These are phyloP conservation scores for Ploettnerulaceae sp. DNA, from an alignment of 2,329 filamentous ascomycete genomes.

Conservation along the genomic window DNA sequence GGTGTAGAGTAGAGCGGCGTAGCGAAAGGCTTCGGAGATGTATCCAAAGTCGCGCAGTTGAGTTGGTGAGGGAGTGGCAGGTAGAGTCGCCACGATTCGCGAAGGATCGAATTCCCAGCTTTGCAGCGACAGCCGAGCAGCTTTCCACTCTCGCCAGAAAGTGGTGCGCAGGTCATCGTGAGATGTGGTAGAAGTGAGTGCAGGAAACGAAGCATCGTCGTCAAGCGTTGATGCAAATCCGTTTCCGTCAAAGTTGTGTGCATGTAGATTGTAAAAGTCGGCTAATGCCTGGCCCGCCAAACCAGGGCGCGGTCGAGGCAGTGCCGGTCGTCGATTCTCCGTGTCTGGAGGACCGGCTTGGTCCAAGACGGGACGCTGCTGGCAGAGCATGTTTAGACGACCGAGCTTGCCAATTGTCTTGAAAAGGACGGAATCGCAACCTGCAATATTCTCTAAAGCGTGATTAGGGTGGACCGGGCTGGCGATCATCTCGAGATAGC, in stretches of 20 bases:
- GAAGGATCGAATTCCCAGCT: constrained; percentile 70
- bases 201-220: constrained; percentile 46
- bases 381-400: constrained; percentile 77
- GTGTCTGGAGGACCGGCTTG: constrained; percentile 34
- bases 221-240: constrained; percentile 55
- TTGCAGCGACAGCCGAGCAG: constrained; percentile 69
- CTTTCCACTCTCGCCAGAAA: constrained; percentile 88
- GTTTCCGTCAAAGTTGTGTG: constrained; percentile 61
- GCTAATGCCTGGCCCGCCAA: constrained; percentile 39
- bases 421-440: constrained; percentile 83
- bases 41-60: constrained; percentile 72
- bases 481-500: constrained; percentile 58
- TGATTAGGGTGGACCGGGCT: constrained; percentile 55
- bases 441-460: constrained; percentile 72
- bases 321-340: constrained; percentile 28
- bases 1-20: constrained; percentile 82
- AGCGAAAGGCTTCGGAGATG: constrained; percentile 86
- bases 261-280: constrained; percentile 49
- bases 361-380: constrained; percentile 55
- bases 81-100: constrained; percentile 47
- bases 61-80: constrained; percentile 45
- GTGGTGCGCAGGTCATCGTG: constrained; percentile 55
- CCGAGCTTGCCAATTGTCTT: constrained; percentile 79
- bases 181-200: constrained; percentile 35
- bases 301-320: constrained; percentile 34